Percentiles rank a stretch among this genome's conserved stretches.
Conservation (phyloP, 441 rosid genomes). For the Populus trichocarpa region DNA sequence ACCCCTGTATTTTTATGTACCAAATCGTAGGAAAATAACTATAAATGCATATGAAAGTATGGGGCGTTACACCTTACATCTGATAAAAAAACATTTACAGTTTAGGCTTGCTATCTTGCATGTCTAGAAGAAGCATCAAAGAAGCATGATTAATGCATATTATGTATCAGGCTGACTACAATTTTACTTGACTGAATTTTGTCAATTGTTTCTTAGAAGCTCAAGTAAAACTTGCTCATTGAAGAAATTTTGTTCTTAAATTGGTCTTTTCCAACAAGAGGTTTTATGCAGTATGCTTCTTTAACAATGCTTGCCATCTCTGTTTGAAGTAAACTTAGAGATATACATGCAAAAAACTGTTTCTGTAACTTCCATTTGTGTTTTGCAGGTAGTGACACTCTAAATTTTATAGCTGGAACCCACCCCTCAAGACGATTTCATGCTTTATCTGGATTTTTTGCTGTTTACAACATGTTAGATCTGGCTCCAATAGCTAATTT, state of each 20-base stretch:
- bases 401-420: slow-evolving; percentile 25
- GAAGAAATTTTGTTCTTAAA: neutral
- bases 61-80: no score
- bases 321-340: neutral
- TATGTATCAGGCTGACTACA: no score
- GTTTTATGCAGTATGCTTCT: neutral
- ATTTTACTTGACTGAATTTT: no score
- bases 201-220: no score
- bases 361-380: neutral
- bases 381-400: slow-evolving; percentile 35
- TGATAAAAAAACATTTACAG: no score
- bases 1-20: no score
- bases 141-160: no score
- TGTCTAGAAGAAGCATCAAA: no score
- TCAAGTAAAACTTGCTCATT: no score
- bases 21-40: no score
- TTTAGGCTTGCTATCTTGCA: no score
- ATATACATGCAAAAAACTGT: neutral
- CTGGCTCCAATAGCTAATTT: slow-evolving; percentile 38
- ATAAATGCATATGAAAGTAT: no score
- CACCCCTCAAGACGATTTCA: slow-evolving; percentile 34
- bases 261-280: neutral
- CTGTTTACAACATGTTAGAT: slow-evolving; percentile 38
- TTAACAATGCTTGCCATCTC: neutral
- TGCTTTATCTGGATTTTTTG: slow-evolving; percentile 59